Base-by-base conservation (phyloP, 306 rosid genomes). In the Echinosophora koreensis region DNA sequence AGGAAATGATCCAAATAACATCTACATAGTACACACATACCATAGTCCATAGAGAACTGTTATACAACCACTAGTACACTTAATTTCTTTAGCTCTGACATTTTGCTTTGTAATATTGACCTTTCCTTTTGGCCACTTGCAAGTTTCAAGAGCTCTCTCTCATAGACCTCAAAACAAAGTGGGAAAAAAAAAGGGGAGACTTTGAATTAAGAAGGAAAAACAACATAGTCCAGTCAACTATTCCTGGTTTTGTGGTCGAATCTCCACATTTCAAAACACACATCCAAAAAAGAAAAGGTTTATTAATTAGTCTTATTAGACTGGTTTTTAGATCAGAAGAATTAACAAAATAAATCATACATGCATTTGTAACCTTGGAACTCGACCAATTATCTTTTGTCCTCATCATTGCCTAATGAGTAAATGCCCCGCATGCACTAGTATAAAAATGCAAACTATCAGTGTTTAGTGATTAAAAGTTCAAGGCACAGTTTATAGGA, bases 31-130 rank as follows among this genome's bases (percentile, higher is more conserved):
- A 63, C 80, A 63, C 64, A 37, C 42, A 75, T 35, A 63, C 37
- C 62, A 49, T 17, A 61, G 70, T 44, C 30, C 42, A 35, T 63
- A 13, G 80, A 8, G 1, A 35, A 50, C 16, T 35, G 70, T 30
- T 58, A 44, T 74, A 3, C 32, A 30, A 59, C 46, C 14, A 63
- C n/a, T 16, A 22, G 22, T 22, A 22, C 1, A 22, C 22, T 22
- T 16, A 49, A 11, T 54, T 62, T 75, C 52, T 39, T 51, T 75
- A 75, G 4, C 34, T 34, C 72, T 63, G 80, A 62, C 72, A 63
- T 63, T 75, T 61, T 51, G 41, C 28, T 18, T 41, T 50, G 63
- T 37, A 35, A 49, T 17, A 63, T 50, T 63, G 28, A 18, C 71
- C 15, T 63, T 63, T 63, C 38, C 72, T 34, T 62, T 63, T 35